A percentile compares a stretch with the other conserved stretches of the same genome.
Conservation (phyloP, 192 early-diverging fungal genomes). For the Backusella sp. region DNA sequence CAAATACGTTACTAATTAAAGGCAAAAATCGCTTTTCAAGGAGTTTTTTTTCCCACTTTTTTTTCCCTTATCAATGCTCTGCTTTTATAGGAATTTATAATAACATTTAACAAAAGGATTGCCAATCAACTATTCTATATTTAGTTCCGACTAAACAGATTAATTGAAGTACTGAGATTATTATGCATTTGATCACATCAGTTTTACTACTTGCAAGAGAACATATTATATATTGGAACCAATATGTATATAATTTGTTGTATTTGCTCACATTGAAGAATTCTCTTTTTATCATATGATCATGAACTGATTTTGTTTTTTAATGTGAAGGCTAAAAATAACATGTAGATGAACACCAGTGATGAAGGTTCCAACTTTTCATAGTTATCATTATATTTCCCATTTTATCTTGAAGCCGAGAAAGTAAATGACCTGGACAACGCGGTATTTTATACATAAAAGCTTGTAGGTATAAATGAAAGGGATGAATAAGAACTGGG, state of each 20-base stretch:
- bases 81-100: background rate
- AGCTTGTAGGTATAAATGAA: background rate
- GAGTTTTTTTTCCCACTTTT: background rate
- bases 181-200: background rate
- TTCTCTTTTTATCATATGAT: background rate
- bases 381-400: background rate
- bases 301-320: background rate
- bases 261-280: background rate
- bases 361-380: background rate
- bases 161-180: background rate
- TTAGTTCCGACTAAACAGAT: background rate
- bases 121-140: background rate
- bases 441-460: background rate
- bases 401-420: background rate
- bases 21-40: background rate
- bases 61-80: background rate
- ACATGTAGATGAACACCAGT: background rate
- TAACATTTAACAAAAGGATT: background rate
- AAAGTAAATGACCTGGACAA: background rate
- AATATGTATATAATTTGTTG: no score
- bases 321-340: background rate
- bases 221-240: background rate
- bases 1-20: background rate
- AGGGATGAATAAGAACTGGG: background rate
- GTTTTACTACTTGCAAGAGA: background rate